Conservation (phyloP, 140 eudicot genomes). For the Flaveria floridana region DNA sequence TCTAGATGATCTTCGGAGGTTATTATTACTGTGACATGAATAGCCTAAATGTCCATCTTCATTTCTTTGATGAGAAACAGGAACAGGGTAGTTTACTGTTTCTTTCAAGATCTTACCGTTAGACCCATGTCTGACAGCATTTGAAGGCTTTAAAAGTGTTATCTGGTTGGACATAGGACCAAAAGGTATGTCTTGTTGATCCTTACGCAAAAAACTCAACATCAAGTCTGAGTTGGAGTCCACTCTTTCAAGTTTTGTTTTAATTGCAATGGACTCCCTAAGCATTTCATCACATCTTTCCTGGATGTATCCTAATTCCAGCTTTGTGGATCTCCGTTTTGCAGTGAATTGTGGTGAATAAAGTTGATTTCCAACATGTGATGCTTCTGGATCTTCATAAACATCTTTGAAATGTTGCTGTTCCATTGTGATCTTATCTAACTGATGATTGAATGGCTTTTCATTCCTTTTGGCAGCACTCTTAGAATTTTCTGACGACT, state of each 20-base stretch:
- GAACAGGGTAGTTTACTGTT: conserved; percentile 32
- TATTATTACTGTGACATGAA: conserved; percentile 29
- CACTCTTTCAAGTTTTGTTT: conserved; percentile 47
- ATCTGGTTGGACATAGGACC: conserved; percentile 49
- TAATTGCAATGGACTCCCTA: conserved; percentile 46
- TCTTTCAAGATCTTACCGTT: conserved; percentile 48
- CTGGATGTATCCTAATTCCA: conserved; percentile 47
- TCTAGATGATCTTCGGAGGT: conserved; percentile 35
- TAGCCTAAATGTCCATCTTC: conserved; percentile 34
- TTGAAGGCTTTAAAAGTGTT: conserved; percentile 53
- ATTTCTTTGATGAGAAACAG: conserved; percentile 27
- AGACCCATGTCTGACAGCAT: conserved; percentile 39
- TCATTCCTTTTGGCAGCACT: conserved; percentile 27
- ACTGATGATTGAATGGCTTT: conserved; percentile 30
- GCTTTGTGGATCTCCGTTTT: conserved; percentile 40
- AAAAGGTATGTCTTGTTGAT: conserved; percentile 39
- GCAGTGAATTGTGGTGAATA: conserved; percentile 40
- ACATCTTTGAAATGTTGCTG: conserved; percentile 72
- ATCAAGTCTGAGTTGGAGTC: conserved; percentile 59
- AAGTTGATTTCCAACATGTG: conserved; percentile 41
- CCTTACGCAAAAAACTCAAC: conserved; percentile 55
- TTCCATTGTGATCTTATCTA: conserved; percentile 37
- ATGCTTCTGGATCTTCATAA: conserved; percentile 75
- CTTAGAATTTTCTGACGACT: conserved; percentile 37
- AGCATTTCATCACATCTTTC: conserved; percentile 43